Conservation (phyloP, 2,329 filamentous ascomycete genomes). For the Fusarium brachygibbosum region DNA sequence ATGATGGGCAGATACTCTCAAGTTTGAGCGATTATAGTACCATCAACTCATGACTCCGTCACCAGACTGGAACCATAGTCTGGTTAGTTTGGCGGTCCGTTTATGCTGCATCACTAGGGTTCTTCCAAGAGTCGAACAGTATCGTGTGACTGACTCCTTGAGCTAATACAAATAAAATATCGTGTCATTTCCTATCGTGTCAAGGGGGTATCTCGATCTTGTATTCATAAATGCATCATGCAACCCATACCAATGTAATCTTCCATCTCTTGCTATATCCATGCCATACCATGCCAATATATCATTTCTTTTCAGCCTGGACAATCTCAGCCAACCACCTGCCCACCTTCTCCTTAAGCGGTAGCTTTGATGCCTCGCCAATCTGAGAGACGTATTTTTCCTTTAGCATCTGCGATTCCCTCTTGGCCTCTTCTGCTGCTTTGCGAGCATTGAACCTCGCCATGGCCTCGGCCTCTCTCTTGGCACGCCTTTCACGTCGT, state of each 20-base stretch:
- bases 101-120: conserved; percentile 20
- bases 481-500: conserved; percentile 1
- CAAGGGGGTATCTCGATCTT: conserved; percentile 42
- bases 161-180: conserved; percentile 11
- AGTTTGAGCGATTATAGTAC: conserved; percentile 10
- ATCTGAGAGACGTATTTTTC: conserved; percentile 39
- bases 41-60: conserved; percentile 15
- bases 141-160: conserved; percentile 5
- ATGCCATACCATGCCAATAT: neutral
- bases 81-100: conserved; percentile 8
- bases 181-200: conserved; percentile 17
- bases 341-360: conserved; percentile 41
- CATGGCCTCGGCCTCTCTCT: conserved; percentile 1
- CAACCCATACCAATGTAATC: conserved; percentile 1
- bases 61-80: conserved; percentile 2
- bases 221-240: conserved; percentile 32
- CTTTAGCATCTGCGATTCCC: conserved; percentile 27
- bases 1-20: conserved; percentile 10
- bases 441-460: conserved; percentile 14
- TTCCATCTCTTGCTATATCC: conserved; percentile 18
- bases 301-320: conserved; percentile 9
- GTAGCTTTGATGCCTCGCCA: conserved; percentile 41
- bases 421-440: conserved; percentile 17
- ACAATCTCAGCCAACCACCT: conserved; percentile 45
- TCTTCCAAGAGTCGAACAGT: neutral